Conservation (phyloP, 2,329 filamentous ascomycete genomes). For the Diaporthe humulicola region DNA sequence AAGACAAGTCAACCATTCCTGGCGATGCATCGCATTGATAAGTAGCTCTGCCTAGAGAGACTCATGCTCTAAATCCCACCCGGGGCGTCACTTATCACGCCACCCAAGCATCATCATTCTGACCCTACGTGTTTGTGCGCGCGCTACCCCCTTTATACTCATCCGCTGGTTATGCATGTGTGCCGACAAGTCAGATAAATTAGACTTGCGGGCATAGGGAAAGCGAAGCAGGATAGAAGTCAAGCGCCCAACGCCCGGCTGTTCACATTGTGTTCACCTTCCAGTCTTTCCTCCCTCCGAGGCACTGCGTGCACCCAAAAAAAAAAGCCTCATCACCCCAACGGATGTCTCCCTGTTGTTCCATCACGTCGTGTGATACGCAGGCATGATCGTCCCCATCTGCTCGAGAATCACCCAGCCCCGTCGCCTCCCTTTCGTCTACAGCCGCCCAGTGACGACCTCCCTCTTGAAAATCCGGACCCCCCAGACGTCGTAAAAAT, state of each 20-base stretch:
- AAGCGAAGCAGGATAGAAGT: conserved; percentile 4
- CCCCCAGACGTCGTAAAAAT: conserved; percentile 60
- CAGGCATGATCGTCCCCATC: background rate
- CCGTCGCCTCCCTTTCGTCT: conserved; percentile 33
- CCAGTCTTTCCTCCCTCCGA: background rate
- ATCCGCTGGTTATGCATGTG: conserved; percentile 21
- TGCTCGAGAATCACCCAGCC: background rate
- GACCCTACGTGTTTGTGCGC: background rate
- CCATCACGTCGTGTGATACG: background rate
- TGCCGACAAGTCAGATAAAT: background rate
- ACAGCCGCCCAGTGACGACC: conserved; percentile 59
- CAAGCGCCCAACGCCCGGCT: conserved; percentile 34
- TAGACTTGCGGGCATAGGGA: background rate
- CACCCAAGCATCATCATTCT: conserved; percentile 20
- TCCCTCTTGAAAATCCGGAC: conserved; percentile 72
- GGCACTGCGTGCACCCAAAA: background rate
- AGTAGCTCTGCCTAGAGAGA: background rate
- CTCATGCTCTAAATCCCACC: background rate
- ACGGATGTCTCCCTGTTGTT: background rate
- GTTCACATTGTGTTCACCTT: conserved; percentile 16
- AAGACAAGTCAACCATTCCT: background rate
- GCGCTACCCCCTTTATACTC: background rate
- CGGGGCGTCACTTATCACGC: background rate
- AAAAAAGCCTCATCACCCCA: background rate
- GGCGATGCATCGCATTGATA: background rate